phyloP scores from a whole-genome alignment of 2,329 filamentous ascomycete genomes.

The Pestalotiopsis sp. region DNA sequence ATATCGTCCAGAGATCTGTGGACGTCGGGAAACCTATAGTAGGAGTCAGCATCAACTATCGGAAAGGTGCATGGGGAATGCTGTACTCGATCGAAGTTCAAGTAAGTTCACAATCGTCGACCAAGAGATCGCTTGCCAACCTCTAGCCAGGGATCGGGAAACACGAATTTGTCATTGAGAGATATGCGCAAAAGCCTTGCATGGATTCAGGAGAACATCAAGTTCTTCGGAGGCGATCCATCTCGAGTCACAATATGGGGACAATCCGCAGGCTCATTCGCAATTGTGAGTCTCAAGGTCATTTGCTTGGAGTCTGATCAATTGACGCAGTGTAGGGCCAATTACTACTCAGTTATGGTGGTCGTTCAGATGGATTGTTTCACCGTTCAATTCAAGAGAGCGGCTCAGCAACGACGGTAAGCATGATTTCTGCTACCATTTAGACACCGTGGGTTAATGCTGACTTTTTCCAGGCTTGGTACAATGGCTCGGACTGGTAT shows the following conservation, averaged over 20 bases:
- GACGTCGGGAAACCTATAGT: conserved; percentile 46
- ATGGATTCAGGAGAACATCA: conserved; percentile 31
- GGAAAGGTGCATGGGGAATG: conserved; percentile 33
- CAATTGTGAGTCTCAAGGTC: conserved; percentile 20
- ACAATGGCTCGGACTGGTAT: conserved; percentile 40
- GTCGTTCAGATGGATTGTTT: conserved; percentile 26
- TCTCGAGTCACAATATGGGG: conserved; percentile 31
- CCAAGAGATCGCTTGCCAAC: not conserved
- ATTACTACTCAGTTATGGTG: conserved; percentile 27
- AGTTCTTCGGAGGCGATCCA: conserved; percentile 27
- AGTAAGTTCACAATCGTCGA: conserved; percentile 13
- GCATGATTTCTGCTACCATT: not conserved
- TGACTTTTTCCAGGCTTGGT: conserved; percentile 20
- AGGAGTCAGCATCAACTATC: conserved; percentile 49
- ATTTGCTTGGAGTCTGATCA: not conserved
- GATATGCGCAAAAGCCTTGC: conserved; percentile 29
- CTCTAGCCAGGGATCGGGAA: conserved; percentile 24
- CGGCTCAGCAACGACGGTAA: conserved; percentile 30
- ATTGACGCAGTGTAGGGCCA: conserved; percentile 23
- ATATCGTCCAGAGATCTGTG: conserved; percentile 50
- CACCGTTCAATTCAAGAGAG: conserved; percentile 30
- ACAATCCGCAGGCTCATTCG: conserved; percentile 32
- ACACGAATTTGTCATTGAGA: conserved; percentile 27
- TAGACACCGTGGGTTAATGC: not conserved
- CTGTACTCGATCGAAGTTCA: conserved; percentile 30